Evolutionary conservation across 2,329 filamentous ascomycete genomes (phyloP), one percentile per base, ranked within the genome.

Genomic region (Verticillium nubilum): DNA sequence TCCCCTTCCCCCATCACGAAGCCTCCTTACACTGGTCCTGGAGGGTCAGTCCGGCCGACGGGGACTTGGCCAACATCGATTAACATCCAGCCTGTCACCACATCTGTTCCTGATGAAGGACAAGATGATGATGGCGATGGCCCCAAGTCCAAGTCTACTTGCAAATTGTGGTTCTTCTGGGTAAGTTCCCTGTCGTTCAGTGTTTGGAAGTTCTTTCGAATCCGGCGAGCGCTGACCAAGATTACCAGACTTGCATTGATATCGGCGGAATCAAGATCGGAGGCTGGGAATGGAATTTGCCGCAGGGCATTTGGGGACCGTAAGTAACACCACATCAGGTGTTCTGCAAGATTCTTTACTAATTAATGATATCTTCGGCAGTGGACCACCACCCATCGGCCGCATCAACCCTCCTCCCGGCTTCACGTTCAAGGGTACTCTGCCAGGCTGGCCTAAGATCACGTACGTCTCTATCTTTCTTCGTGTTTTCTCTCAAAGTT

Each of bases 401-500:
- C 47, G 47, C 47, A 52, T 52, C 7, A 26, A 23, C 17, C 25
- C 25, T 19, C 47, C 47, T 19, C 47, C 47, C 10, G 47, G 47
- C 17, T 23, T 52, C 17, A 52, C 19, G 5, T 23, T 54, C 26
- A 19, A 54, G 23, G 52, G 52, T 12, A 54, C 19, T 12, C 23
- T 58, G 47, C 57, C 57, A 4, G 27, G 19, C 27, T 35, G 57
- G 57, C 57, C 57, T 15, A 58, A 58, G 42, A 58, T 58, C 17
- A 58, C 57, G 57, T 58, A 53, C 27, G 47, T 56, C n/a, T n/a
- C n/a, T n/a, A n/a, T n/a, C n/a, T n/a, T n/a, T n/a, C n/a, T n/a
- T n/a, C n/a, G n/a, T 17, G 5, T 54, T 9, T 2, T 31, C 13
- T 31, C 5, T 31, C 9, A 3, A 31, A 31, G 29, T 31, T 31